Evolutionary conservation across 2,329 filamentous ascomycete genomes (phyloP).

Genomic region (Colletotrichum lupini): DNA sequence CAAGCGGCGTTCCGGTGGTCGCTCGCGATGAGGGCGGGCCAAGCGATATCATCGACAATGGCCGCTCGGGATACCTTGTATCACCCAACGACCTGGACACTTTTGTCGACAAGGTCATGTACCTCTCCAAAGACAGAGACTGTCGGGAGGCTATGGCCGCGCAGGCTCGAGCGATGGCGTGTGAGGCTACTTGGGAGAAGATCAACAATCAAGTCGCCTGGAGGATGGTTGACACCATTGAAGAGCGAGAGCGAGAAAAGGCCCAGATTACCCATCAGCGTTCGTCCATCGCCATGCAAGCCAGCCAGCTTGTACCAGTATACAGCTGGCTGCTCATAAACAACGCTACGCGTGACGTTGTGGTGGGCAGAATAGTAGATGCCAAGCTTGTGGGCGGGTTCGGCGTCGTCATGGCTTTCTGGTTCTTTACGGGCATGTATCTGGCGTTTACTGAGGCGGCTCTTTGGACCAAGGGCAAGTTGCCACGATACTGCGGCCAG

Average conservation of each 20-base stretch:
- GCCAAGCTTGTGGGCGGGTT: constrained; percentile 57
- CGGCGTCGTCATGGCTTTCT: constrained; percentile 59
- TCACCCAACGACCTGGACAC: constrained; percentile 67
- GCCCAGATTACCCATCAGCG: constrained; percentile 27
- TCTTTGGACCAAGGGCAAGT: constrained; percentile 46
- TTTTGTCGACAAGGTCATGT: constrained; percentile 66
- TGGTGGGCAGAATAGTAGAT: constrained; percentile 51
- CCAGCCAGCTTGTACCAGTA: constrained; percentile 50
- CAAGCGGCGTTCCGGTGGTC: constrained; percentile 75
- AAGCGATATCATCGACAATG: constrained; percentile 72
- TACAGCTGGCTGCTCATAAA: constrained; percentile 58
- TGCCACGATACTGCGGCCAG: constrained; percentile 14
- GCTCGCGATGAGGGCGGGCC: constrained; percentile 77
- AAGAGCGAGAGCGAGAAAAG: constrained; percentile 52
- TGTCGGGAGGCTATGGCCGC: constrained; percentile 58
- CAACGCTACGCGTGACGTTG: constrained; percentile 49
- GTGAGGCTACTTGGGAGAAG: constrained; percentile 76
- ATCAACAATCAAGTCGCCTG: constrained; percentile 78
- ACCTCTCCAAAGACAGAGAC: constrained; percentile 57
- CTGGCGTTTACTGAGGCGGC: constrained; percentile 59
- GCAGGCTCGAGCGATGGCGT: constrained; percentile 65
- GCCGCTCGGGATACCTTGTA: constrained; percentile 69
- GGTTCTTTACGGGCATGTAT: constrained; percentile 61
- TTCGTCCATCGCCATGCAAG: constrained; percentile 25
- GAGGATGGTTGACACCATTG: constrained; percentile 67